Percentiles rank a stretch among this genome's conserved stretches.
phyloP scores from a whole-genome alignment of 257 asterid species.

The Scutellaria minor region DNA sequence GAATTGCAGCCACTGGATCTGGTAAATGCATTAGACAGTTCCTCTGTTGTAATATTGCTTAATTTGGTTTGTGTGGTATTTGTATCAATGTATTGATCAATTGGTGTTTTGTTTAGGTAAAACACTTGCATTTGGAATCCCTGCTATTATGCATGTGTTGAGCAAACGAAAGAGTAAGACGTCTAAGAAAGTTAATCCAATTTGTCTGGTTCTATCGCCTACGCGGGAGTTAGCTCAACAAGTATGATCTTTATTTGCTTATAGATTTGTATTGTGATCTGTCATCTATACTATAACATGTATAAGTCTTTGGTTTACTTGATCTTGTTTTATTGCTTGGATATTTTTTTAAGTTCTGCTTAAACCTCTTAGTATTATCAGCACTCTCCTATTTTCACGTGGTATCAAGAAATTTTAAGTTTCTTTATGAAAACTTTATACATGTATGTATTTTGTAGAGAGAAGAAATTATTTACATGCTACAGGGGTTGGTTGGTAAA shows the following conservation, averaged over 20 bases:
- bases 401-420: neutral
- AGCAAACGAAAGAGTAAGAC: constrained; percentile 53
- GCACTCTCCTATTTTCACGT: neutral
- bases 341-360: neutral
- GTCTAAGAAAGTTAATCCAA: constrained; percentile 64
- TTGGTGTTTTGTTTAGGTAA: constrained; percentile 61
- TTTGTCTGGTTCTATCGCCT: constrained; percentile 88
- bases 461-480: neutral
- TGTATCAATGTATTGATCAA: neutral
- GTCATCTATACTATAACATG: neutral
- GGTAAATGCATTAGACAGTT: constrained; percentile 45
- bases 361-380: neutral
- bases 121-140: constrained; percentile 94
- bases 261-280: neutral
- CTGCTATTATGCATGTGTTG: constrained; percentile 82
- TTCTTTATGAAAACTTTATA: neutral
- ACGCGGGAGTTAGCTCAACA: constrained; percentile 98
- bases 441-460: neutral
- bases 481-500: neutral
- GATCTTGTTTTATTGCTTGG: neutral
- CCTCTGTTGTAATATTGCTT: neutral
- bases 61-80: neutral
- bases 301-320: neutral
- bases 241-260: constrained; percentile 50
- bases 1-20: constrained; percentile 96